Evolutionary conservation across 1,139 yeast species (phyloP).

Genomic region (Sugiyamaella sp.): DNA sequence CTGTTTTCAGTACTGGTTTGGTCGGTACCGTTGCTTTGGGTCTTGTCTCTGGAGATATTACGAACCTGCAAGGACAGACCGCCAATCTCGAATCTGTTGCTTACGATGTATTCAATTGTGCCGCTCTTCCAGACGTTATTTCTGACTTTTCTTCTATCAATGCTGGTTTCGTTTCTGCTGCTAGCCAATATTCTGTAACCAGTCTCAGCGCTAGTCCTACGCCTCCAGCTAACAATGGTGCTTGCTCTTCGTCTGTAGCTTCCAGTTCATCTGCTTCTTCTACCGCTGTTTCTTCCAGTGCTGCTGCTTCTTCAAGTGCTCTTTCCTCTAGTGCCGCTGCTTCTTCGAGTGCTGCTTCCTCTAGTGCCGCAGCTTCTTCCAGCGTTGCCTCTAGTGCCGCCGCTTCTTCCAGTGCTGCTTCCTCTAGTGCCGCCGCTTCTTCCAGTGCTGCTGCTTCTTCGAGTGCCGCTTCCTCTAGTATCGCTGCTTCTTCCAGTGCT

Average conservation of each 20-base stretch:
- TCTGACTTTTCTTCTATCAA: constrained; percentile 12
- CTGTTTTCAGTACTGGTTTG: neutral
- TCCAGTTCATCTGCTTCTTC: neutral
- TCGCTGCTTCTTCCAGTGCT: constrained; percentile 13
- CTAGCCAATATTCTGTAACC: constrained; percentile 10
- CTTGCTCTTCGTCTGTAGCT: constrained; percentile 3
- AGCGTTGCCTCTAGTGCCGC: constrained; percentile 1
- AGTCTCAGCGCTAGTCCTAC: neutral
- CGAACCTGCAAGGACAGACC: constrained; percentile 11
- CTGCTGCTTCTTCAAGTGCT: neutral
- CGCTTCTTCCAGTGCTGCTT: neutral
- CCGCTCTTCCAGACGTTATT: neutral
- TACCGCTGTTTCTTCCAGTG: neutral
- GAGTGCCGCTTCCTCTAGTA: neutral
- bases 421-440: constrained; percentile 16
- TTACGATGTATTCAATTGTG: constrained; percentile 10
- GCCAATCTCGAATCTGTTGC: constrained; percentile 10
- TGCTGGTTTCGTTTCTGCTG: constrained; percentile 15
- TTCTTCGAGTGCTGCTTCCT: constrained; percentile 11
- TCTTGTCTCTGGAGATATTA: neutral
- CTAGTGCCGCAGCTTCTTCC: neutral
- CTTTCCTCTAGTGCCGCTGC: constrained; percentile 5
- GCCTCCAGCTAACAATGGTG: constrained; percentile 5
- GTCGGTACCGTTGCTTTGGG: neutral
- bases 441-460: constrained; percentile 16